These are phyloP conservation scores for Yamadazyma dushanensis DNA, from an alignment of 1,139 yeast species.

Conservation along the genomic window DNA sequence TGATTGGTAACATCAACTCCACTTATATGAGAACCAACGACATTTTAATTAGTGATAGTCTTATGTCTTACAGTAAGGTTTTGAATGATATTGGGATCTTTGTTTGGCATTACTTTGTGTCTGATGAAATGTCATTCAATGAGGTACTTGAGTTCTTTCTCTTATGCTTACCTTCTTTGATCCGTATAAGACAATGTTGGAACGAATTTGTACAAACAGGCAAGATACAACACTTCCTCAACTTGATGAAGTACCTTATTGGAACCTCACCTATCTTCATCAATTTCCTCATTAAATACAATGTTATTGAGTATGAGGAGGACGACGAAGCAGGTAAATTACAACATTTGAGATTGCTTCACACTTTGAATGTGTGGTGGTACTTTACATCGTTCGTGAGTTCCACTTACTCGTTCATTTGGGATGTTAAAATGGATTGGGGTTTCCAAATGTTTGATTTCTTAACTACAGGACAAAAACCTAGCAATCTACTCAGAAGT, in stretches of 20 bases:
- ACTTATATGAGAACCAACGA: constrained; percentile 68
- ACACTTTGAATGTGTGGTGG: constrained; percentile 43
- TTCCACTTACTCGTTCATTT: constrained; percentile 73
- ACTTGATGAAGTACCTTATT: constrained; percentile 71
- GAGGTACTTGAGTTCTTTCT: constrained; percentile 46
- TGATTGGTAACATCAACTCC: constrained; percentile 56
- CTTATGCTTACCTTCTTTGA: constrained; percentile 61
- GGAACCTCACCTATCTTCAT: constrained; percentile 64
- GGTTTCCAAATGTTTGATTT: constrained; percentile 56
- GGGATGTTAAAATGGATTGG: constrained; percentile 96
- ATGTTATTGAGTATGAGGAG: constrained; percentile 14
- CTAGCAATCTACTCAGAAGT: constrained; percentile 21
- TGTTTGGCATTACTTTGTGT: constrained; percentile 33
- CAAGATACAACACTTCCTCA: constrained; percentile 59
- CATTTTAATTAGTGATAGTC: constrained; percentile 74
- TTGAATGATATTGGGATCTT: constrained; percentile 64
- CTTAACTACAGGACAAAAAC: constrained; percentile 16
- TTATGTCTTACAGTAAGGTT: constrained; percentile 77
- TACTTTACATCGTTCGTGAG: constrained; percentile 54
- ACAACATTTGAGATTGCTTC: constrained; percentile 14
- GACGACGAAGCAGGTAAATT: constrained; percentile 13
- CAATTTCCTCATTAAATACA: constrained; percentile 36
- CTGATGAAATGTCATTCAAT: constrained; percentile 27
- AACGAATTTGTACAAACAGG: constrained; percentile 58
- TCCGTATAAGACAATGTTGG: constrained; percentile 80